Conservation (phyloP, 768 basidiomycete genomes). For the Lyophyllum shimeji region DNA sequence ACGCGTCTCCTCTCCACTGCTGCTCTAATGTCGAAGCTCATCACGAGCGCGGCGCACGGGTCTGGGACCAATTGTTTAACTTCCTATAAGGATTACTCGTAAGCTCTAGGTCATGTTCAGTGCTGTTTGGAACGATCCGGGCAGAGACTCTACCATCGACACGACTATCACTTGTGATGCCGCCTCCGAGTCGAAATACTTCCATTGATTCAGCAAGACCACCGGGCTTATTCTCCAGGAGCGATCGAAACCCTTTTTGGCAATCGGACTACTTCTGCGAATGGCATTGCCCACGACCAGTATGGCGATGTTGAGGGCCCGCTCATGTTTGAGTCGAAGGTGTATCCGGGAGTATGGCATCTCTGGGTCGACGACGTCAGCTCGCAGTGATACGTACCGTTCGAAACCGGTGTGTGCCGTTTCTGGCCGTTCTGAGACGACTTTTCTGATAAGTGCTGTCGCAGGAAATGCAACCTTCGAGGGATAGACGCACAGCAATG, state of each 20-base stretch:
- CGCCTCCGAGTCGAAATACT: constrained; percentile 13
- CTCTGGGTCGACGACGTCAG: constrained; percentile 15
- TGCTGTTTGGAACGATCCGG: no score
- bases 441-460: not conserved
- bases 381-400: constrained; percentile 17
- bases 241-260: constrained; percentile 13
- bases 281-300: constrained; percentile 13
- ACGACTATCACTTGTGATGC: constrained; percentile 17
- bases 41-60: no score
- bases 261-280: constrained; percentile 12
- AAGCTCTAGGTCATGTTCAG: no score
- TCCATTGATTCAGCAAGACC: constrained; percentile 19
- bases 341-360: constrained; percentile 14
- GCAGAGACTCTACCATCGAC: no score
- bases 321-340: constrained; percentile 14
- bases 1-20: no score
- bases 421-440: not conserved
- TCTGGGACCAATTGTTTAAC: no score
- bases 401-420: constrained; percentile 10
- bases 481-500: constrained; percentile 16
- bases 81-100: no score
- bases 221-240: constrained; percentile 15
- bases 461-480: constrained; percentile 17
- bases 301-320: constrained; percentile 18
- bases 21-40: no score